phyloP scores from a whole-genome alignment of 768 basidiomycete genomes.

The Mycena floridula region DNA sequence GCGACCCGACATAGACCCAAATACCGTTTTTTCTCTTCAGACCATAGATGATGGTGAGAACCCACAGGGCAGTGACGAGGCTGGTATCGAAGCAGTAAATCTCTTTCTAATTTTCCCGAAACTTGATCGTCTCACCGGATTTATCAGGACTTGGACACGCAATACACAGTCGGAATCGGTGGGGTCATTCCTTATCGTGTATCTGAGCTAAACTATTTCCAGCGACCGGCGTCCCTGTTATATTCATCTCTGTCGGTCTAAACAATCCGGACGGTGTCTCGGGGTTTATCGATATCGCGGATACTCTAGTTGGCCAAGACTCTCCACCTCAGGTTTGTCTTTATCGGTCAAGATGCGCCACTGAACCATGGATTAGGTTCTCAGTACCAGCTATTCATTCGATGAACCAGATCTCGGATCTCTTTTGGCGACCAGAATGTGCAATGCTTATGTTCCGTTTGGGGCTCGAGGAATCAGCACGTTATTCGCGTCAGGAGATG shows the following conservation, averaged over 20 bases:
- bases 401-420: too few relatives aligned
- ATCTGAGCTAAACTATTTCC: too few relatives aligned
- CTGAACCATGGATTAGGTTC: too few relatives aligned
- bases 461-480: slow-evolving; percentile 28
- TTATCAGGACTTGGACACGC: slow-evolving; percentile 7
- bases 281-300: slow-evolving; percentile 25
- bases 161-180: slow-evolving; percentile 13
- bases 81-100: slow-evolving; percentile 13
- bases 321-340: slow-evolving; percentile 20
- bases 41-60: slow-evolving; percentile 10
- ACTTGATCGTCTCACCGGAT: background rate
- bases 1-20: slow-evolving; percentile 8
- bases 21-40: slow-evolving; percentile 9
- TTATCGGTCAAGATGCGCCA: too few relatives aligned
- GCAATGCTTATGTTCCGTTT: slow-evolving; percentile 28
- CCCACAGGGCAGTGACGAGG: slow-evolving; percentile 2
- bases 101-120: background rate
- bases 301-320: slow-evolving; percentile 19
- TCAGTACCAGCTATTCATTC: too few relatives aligned
- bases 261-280: slow-evolving; percentile 18
- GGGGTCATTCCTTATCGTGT: too few relatives aligned
- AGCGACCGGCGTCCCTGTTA: slow-evolving; percentile 17
- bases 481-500: slow-evolving; percentile 28
- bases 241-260: slow-evolving; percentile 25
- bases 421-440: too few relatives aligned